Evolutionary conservation across 2,329 filamentous ascomycete species (phyloP).

Genomic region (Colletotrichum agaves): DNA sequence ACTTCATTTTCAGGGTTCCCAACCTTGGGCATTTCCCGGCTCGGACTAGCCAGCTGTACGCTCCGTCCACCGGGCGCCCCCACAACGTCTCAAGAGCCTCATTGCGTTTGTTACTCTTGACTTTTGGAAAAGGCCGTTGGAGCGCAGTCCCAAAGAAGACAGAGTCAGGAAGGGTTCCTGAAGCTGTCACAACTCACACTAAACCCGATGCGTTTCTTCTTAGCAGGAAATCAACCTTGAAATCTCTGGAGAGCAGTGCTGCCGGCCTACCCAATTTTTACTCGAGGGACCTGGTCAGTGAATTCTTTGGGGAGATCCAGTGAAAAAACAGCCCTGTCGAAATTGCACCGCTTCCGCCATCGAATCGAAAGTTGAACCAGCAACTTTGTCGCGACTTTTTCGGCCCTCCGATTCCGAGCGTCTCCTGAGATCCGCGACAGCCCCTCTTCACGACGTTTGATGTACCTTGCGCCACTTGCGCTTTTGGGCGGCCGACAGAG

Average conservation of each 20-base stretch:
- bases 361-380: conserved; percentile 23
- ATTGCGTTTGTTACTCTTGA: neutral
- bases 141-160: conserved; percentile 7
- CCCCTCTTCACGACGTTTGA: conserved; percentile 28
- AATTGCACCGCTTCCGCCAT: conserved; percentile 17
- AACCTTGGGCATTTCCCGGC: conserved; percentile 3
- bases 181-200: conserved; percentile 33
- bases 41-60: neutral
- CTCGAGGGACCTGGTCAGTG: neutral
- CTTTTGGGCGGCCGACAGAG: neutral
- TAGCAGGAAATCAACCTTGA: conserved; percentile 25
- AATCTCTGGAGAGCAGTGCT: neutral
- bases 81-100: conserved; percentile 1
- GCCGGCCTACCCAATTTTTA: neutral
- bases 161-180: conserved; percentile 12
- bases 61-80: conserved; percentile 3
- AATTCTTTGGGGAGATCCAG: conserved; percentile 9
- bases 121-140: conserved; percentile 13
- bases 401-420: conserved; percentile 31
- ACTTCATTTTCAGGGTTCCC: neutral
- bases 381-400: conserved; percentile 25
- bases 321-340: conserved; percentile 20
- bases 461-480: conserved; percentile 20
- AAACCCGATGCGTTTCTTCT: conserved; percentile 31
- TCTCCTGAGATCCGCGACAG: conserved; percentile 37